Percentiles rank a stretch among this genome's conserved stretches.
Evolutionary conservation across 805 yeast species (phyloP).

Genomic region (Priceomyces haplophilus): DNA sequence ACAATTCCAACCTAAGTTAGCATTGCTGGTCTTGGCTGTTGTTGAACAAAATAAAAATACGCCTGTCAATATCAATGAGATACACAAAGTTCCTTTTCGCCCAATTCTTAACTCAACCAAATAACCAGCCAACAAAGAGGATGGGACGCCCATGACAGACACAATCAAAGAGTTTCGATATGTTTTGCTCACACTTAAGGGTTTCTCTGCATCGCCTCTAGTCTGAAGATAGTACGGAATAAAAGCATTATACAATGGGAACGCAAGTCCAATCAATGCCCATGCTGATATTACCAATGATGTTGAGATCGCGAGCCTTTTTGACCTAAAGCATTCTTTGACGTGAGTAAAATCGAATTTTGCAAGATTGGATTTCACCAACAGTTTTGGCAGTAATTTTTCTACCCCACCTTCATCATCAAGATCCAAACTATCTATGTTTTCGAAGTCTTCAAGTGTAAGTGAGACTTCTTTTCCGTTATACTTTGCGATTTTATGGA

Average conservation of each 20-base stretch:
- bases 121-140: slow-evolving; percentile 31
- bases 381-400: background rate
- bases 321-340: slow-evolving; percentile 45
- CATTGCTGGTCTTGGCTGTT: slow-evolving; percentile 51
- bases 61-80: slow-evolving; percentile 53
- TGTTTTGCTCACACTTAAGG: slow-evolving; percentile 30
- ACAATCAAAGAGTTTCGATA: slow-evolving; percentile 32
- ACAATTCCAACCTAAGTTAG: slow-evolving; percentile 49
- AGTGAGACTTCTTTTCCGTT: slow-evolving; percentile 40
- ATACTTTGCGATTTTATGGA: slow-evolving; percentile 45
- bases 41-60: slow-evolving; percentile 62
- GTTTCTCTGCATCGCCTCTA: slow-evolving; percentile 30
- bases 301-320: slow-evolving; percentile 43
- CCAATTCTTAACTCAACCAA: slow-evolving; percentile 42
- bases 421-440: slow-evolving; percentile 35
- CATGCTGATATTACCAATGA: slow-evolving; percentile 44
- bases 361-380: slow-evolving; percentile 12
- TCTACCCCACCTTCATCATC: slow-evolving; percentile 9
- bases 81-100: slow-evolving; percentile 54
- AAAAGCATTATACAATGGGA: slow-evolving; percentile 54
- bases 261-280: slow-evolving; percentile 58
- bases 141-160: slow-evolving; percentile 32
- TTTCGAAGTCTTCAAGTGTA: slow-evolving; percentile 45
- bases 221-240: slow-evolving; percentile 49
- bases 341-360: slow-evolving; percentile 37